Base-by-base conservation (phyloP, 1,139 yeast species). In the Kodamaea anthophila region DNA sequence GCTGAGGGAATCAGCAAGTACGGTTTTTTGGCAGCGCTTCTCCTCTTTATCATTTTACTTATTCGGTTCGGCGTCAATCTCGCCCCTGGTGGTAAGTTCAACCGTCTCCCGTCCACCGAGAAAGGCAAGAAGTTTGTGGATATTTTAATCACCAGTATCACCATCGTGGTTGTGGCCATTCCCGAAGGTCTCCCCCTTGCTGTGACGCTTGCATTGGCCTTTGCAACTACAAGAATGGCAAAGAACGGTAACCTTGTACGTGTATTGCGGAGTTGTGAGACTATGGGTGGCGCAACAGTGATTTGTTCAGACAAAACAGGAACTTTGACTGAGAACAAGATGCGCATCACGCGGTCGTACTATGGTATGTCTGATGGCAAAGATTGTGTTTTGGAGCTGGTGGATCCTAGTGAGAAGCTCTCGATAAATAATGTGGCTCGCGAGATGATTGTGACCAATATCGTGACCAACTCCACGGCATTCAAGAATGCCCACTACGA, bases 271-370 rank as follows among this genome's bases (percentile, higher is more conserved):
- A 81, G 95, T 28, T 91, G 98, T 70, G 99, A 91, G 58, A 91
- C 96, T 10, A 91, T 91, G 98, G 98, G 99, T 28, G 88, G 95
- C 26, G 98, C 97, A 3, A 91, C 98, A 9, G 91, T 96, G 4
- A 70, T 91, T 31, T 93, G 98, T 55, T 86, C 97, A 1, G 99
- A 91, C 60, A 91, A 91, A 55, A 91, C 98, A 1, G 98, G 98
- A 37, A 91, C 98, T 9, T 69, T 91, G 35, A 91, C 98, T 1
- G 94, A 87, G 55, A 91, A 91, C 55, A 70, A 69, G 47, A 91
- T 91, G 98, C 74, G 88, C 27, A 85, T 91, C 9, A 95, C 86
- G 7, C 72, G 71, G 34, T 95, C 91, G 5, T 64, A 73, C 20
- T 50, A 84, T 26, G 87, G 91, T 7, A 50, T 48, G 21, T 46